phyloP scores from a whole-genome alignment of 129 eudicot genomes.

The Helichrysum umbraculigerum region DNA sequence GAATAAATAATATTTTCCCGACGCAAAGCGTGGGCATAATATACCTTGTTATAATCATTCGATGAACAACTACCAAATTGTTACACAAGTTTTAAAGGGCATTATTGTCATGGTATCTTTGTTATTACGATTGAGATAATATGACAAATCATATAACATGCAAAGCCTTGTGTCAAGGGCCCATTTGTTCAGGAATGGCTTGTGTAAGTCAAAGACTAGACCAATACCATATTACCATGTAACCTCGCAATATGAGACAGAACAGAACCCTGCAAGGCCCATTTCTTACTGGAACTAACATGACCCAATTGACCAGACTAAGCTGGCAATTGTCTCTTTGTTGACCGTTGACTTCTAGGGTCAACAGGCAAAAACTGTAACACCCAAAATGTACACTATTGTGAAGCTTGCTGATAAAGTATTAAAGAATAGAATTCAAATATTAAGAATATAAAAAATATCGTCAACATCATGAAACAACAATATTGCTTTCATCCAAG shows the following conservation, averaged over 20 bases:
- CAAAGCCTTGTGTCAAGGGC: neutral
- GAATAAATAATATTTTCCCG: too few species aligned
- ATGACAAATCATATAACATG: neutral
- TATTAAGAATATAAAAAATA: conserved; percentile 30
- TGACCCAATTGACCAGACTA: neutral
- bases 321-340: neutral
- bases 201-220: neutral
- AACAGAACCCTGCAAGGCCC: too few species aligned
- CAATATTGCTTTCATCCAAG: conserved; percentile 27
- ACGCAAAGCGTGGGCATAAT: too few species aligned
- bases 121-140: too few species aligned
- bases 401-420: neutral
- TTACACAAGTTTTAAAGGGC: neutral
- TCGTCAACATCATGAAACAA: conserved; percentile 36
- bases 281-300: too few species aligned
- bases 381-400: neutral
- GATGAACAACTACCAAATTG: too few species aligned
- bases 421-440: conserved; percentile 33
- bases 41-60: too few species aligned
- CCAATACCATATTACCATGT: too few species aligned
- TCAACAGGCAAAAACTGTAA: neutral
- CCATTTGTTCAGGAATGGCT: neutral
- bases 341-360: conserved; percentile 3
- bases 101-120: neutral
- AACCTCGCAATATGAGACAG: too few species aligned